A percentile compares a stretch with the other conserved stretches of the same genome.
Evolutionary conservation across 257 asterid species (phyloP).

Genomic region (Fraxinus pennsylvanica): DNA sequence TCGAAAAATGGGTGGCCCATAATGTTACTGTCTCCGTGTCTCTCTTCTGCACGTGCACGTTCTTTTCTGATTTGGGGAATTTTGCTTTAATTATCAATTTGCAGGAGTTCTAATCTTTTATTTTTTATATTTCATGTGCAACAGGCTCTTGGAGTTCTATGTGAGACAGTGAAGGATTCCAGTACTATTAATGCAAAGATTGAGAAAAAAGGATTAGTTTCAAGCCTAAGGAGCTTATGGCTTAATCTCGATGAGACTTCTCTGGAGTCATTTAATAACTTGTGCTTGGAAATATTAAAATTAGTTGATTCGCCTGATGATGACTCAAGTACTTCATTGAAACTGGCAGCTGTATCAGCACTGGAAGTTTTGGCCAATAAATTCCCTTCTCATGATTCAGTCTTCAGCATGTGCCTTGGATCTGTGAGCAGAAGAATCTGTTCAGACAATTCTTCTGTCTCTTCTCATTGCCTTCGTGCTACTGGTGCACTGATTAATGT

Average conservation of each 20-base stretch:
- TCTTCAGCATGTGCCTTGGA: slow-evolving; percentile 68
- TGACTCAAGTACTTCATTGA: slow-evolving; percentile 48
- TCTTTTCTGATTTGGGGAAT: neutral
- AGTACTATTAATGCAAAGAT: slow-evolving; percentile 33
- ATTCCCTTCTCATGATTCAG: slow-evolving; percentile 60
- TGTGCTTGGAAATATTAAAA: slow-evolving; percentile 61
- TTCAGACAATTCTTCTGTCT: slow-evolving; percentile 56
- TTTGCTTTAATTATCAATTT: slow-evolving; percentile 7
- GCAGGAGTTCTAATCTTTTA: slow-evolving; percentile 18
- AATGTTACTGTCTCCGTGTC: slow-evolving; percentile 1
- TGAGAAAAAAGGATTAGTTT: slow-evolving; percentile 45
- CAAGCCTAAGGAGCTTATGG: slow-evolving; percentile 61
- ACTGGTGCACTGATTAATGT: slow-evolving; percentile 75
- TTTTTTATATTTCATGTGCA: slow-evolving; percentile 18
- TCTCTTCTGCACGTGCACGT: neutral
- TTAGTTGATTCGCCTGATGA: slow-evolving; percentile 54
- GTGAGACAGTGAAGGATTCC: slow-evolving; percentile 66
- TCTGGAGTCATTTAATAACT: slow-evolving; percentile 41
- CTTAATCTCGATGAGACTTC: slow-evolving; percentile 56
- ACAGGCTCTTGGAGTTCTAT: slow-evolving; percentile 87
- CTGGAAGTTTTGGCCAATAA: slow-evolving; percentile 65
- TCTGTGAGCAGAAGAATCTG: slow-evolving; percentile 61
- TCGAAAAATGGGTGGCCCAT: neutral
- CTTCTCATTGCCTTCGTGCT: slow-evolving; percentile 73
- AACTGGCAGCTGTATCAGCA: slow-evolving; percentile 70